Percentiles rank a stretch among this genome's conserved stretches.
Evolutionary conservation across 768 basidiomycete species (phyloP).

Genomic region (Gymnopilus junonius): DNA sequence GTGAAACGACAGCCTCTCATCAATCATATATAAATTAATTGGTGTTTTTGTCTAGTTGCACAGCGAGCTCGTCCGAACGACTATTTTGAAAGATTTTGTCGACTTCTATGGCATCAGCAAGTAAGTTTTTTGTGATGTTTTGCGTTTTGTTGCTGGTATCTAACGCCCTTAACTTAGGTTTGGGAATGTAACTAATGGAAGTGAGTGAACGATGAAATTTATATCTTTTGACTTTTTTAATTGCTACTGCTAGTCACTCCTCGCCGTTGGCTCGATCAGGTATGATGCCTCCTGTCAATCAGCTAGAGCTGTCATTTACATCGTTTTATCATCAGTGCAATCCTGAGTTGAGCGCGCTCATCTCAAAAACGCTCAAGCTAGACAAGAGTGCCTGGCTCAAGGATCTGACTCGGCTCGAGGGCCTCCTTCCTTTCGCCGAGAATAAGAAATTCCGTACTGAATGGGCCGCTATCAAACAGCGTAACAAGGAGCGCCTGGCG

Average conservation of each 20-base stretch:
- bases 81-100: conserved; percentile 90
- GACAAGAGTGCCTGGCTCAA: conserved; percentile 85
- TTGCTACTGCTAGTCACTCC: conserved; percentile 62
- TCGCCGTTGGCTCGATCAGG: conserved; percentile 90
- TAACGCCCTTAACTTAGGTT: too few relatives aligned
- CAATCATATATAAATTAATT: neutral
- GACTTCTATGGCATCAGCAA: conserved; percentile 90
- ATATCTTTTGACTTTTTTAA: neutral
- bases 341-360: conserved; percentile 84
- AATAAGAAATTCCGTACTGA: conserved; percentile 75
- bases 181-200: conserved; percentile 94
- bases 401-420: conserved; percentile 79
- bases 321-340: conserved; percentile 66
- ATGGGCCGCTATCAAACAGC: conserved; percentile 88
- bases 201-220: conserved; percentile 47
- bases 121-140: conserved; percentile 38
- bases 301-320: neutral
- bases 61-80: conserved; percentile 83
- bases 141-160: too few relatives aligned
- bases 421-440: conserved; percentile 72
- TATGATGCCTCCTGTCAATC: conserved; percentile 18
- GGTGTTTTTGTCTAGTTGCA: conserved; percentile 61
- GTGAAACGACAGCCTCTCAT: conserved; percentile 32
- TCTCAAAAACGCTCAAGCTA: conserved; percentile 78
- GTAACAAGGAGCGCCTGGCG: conserved; percentile 89